Base-by-base conservation (phyloP, 805 yeast genomes). In the Saccharomyces jurei region DNA sequence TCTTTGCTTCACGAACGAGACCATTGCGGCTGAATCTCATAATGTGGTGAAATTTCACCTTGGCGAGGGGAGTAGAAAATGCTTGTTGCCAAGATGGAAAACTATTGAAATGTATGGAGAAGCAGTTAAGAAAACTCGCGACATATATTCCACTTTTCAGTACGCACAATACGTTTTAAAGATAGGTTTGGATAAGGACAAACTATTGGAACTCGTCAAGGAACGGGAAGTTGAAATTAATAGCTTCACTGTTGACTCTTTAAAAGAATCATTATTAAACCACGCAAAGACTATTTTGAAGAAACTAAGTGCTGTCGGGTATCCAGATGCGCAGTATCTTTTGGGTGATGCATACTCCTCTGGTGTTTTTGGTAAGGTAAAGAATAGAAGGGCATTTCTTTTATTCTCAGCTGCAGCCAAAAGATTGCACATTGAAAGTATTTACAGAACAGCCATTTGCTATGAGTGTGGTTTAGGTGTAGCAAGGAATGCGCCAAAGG, bases 381-480 rank as follows among this genome's bases (percentile, higher is more conserved):
- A 90, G 52, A 77, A 84, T 62, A 80, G 79, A 58, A 89, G 87
- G 60, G 86, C 97, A 1, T 83, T 88, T 61, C 61, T 70, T 2
- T 77, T 87, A 52, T 92, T 92, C 68, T 88, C 84, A 64, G 74
- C 86, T 46, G 96, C 97, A 6, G 96, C 96, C 6, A 92, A 91
- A 67, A 89, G 87, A 59, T 90, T 90, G 26, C 97, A 91, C 68
- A 79, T 85, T 10, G 97, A 91, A 68, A 81, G 91, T 47, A 88
- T 96, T 1, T 92, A 86, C 70, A 80, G 97, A 62, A 87, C 96
- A 0, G 89, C 96, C 0, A 79, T 86, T 52, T 91, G 96, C 70
- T 87, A 85, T 62, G 95, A 90, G 69, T 92, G 88, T 69, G 98
- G 98, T 10, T 76, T 90, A 71, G 97, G 98, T 2, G 86, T 90